Conservation (phyloP, 345 rosid species). For the Brassica cretica region DNA sequence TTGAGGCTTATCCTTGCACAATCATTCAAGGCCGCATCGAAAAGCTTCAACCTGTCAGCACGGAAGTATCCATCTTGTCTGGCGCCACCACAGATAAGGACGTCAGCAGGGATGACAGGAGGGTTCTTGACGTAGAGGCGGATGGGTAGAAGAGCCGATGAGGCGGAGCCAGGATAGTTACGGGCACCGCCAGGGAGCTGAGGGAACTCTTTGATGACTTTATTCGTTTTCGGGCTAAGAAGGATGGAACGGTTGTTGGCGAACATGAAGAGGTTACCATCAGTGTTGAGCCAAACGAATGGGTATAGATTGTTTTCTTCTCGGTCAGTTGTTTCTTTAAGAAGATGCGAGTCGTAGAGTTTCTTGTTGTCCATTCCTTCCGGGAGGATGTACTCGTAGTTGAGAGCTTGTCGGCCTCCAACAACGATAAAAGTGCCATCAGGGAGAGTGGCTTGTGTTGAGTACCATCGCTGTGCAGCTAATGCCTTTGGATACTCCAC, state of each 20-base stretch:
- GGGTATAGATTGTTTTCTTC: conserved; percentile 86
- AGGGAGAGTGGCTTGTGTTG: conserved; percentile 69
- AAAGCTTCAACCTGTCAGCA: conserved; percentile 33
- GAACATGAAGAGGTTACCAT: conserved; percentile 78
- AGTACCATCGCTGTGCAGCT: conserved; percentile 75
- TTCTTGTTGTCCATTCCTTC: conserved; percentile 51
- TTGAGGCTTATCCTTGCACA: conserved; percentile 60
- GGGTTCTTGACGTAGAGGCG: conserved; percentile 32
- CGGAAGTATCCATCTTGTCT: conserved; percentile 42
- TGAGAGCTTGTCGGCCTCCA: conserved; percentile 75
- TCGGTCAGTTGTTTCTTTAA: conserved; percentile 51
- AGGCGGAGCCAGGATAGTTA: conserved; percentile 67
- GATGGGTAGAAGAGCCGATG: conserved; percentile 67
- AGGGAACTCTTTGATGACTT: conserved; percentile 60
- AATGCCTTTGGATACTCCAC: conserved; percentile 61
- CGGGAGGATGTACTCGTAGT: conserved; percentile 67
- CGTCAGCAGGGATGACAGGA: conserved; percentile 41
- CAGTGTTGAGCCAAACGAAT: conserved; percentile 68
- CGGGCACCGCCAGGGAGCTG: conserved; percentile 69
- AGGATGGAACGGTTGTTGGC: conserved; percentile 73
- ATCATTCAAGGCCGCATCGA: conserved; percentile 49
- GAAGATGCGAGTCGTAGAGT: conserved; percentile 46
- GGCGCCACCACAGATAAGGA: conserved; percentile 64
- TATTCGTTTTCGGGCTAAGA: conserved; percentile 49
- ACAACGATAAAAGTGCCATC: conserved; percentile 77